Evolutionary conservation across 768 basidiomycete genomes (phyloP).

Genomic region (Xerocomus spinulosus): DNA sequence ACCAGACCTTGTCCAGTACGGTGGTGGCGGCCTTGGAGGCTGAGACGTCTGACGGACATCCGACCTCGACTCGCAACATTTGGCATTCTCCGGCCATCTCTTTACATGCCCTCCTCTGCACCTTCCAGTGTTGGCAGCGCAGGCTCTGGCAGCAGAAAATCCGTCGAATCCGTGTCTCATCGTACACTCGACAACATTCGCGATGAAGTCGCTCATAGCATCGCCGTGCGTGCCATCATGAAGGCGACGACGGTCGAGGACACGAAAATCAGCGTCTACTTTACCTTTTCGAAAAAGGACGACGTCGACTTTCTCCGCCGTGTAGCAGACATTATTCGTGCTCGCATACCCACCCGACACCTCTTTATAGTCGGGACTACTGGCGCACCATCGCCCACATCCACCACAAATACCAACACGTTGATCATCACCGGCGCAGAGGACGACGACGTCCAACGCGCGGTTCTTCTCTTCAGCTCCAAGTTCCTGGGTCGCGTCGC

Average conservation of each 20-base stretch:
- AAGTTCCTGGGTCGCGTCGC: conserved; percentile 67
- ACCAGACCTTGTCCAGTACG: too few relatives aligned
- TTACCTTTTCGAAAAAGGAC: conserved; percentile 54
- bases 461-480: conserved; percentile 56
- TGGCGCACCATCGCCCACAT: conserved; percentile 31
- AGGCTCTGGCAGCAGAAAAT: not conserved
- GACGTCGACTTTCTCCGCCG: conserved; percentile 54
- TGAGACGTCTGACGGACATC: too few relatives aligned
- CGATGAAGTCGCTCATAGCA: conserved; percentile 52
- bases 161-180: conserved; percentile 1
- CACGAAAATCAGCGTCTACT: conserved; percentile 53
- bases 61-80: too few relatives aligned
- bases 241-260: conserved; percentile 49
- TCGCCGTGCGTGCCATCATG: conserved; percentile 51
- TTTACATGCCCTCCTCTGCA: conserved; percentile 23
- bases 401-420: conserved; percentile 32
- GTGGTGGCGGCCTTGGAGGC: too few relatives aligned
- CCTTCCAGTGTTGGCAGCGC: conserved; percentile 21
- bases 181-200: conserved; percentile 60
- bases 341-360: conserved; percentile 40
- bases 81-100: too few relatives aligned
- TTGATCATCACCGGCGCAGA: conserved; percentile 59
- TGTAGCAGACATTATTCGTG: conserved; percentile 46
- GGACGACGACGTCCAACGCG: conserved; percentile 56
- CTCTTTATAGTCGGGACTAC: conserved; percentile 55